A percentile compares a stretch with the other conserved stretches of the same genome.
Conservation (phyloP, 2,329 filamentous ascomycete species). For the Pseudofabraea citricarpa region DNA sequence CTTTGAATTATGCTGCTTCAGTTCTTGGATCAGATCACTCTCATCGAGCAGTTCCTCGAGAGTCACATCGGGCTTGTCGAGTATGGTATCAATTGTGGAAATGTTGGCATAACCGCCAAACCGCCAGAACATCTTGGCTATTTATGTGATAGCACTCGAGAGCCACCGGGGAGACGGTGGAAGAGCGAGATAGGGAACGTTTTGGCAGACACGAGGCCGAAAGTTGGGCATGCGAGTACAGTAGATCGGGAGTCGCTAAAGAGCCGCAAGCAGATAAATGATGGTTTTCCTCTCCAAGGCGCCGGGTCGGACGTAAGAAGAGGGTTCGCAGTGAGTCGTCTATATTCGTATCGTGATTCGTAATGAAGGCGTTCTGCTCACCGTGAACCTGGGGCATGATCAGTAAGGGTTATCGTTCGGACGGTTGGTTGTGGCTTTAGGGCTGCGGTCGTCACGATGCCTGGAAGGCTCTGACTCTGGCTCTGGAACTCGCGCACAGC, state of each 20-base stretch:
- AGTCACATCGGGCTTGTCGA: slow-evolving; percentile 91
- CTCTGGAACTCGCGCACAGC: background rate
- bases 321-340: slow-evolving; percentile 9
- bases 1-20: slow-evolving; percentile 97
- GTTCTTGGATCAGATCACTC: slow-evolving; percentile 91
- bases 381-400: no score
- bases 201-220: slow-evolving; percentile 14
- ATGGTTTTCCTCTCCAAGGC: slow-evolving; percentile 14
- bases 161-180: slow-evolving; percentile 20
- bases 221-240: slow-evolving; percentile 27
- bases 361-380: slow-evolving; percentile 13
- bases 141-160: slow-evolving; percentile 22
- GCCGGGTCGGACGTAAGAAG: slow-evolving; percentile 11
- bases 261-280: slow-evolving; percentile 10
- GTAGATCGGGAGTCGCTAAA: slow-evolving; percentile 17
- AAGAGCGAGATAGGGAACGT: slow-evolving; percentile 16
- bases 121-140: slow-evolving; percentile 92
- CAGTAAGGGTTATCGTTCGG: no score
- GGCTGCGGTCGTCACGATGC: slow-evolving; percentile 5
- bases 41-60: slow-evolving; percentile 96
- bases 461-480: slow-evolving; percentile 11
- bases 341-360: slow-evolving; percentile 17
- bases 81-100: slow-evolving; percentile 91
- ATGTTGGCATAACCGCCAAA: slow-evolving; percentile 98
- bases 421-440: no score